phyloP scores from a whole-genome alignment of 352 stramenopile genomes.

The Lagenidium giganteum region DNA sequence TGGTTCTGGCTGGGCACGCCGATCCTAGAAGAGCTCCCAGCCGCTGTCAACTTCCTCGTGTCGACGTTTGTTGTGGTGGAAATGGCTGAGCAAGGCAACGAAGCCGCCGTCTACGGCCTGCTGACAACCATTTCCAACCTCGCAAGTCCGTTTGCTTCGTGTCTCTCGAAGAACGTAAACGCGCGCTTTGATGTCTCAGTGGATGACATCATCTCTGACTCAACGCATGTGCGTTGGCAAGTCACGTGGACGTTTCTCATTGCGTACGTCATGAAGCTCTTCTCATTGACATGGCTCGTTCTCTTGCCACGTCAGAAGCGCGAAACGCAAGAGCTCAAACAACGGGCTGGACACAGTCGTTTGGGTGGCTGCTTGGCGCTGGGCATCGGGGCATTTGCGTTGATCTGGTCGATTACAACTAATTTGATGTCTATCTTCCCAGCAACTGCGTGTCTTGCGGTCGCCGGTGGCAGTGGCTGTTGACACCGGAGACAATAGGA shows the following conservation, averaged over 20 bases:
- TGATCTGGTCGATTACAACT: conserved; percentile 49
- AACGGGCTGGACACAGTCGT: conserved; percentile 22
- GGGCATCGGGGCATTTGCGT: conserved; percentile 29
- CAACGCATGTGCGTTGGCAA: conserved; percentile 21
- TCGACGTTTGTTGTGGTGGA: conserved; percentile 38
- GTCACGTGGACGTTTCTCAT: conserved; percentile 32
- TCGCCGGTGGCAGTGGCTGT: conserved; percentile 55
- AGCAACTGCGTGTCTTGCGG: conserved; percentile 40
- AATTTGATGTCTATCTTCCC: conserved; percentile 58
- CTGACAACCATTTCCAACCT: conserved; percentile 36
- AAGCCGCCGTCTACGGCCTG: conserved; percentile 30
- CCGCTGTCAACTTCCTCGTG: conserved; percentile 29
- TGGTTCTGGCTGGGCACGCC: conserved; percentile 36
- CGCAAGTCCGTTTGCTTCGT: conserved; percentile 22
- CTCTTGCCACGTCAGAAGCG: conserved; percentile 54
- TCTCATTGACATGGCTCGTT: conserved; percentile 39
- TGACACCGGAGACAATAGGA: too few relatives aligned
- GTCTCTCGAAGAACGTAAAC: conserved; percentile 31
- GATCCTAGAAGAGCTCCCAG: conserved; percentile 27
- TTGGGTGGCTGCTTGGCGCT: conserved; percentile 30
- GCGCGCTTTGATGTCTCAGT: conserved; percentile 29
- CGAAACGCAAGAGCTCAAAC: conserved; percentile 44
- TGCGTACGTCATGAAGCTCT: conserved; percentile 30
- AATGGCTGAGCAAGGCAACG: conserved; percentile 32
- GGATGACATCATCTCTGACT: conserved; percentile 25